Evolutionary conservation across 1,284 basidiomycete genomes (phyloP).

Genomic region (Ustilago esculenta): DNA sequence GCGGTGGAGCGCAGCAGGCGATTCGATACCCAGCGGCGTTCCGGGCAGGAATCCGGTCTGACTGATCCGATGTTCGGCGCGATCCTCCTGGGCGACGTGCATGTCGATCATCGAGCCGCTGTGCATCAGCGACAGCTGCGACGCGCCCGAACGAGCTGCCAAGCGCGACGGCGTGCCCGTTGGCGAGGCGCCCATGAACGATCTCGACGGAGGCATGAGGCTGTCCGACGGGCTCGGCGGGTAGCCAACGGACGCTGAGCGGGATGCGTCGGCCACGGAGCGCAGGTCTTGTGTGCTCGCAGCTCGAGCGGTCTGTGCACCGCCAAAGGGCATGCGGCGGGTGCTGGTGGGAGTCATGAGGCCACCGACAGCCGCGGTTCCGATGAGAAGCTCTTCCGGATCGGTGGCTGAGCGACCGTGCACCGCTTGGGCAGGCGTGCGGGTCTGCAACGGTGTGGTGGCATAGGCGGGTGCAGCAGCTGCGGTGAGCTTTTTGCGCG

Average conservation of each 20-base stretch:
- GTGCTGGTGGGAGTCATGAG: conserved; percentile 17
- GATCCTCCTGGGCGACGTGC: conserved; percentile 66
- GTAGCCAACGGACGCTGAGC: conserved; percentile 33
- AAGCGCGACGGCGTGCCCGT: conserved; percentile 30
- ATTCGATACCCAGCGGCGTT: conserved; percentile 40
- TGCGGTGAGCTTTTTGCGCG: conserved; percentile 39
- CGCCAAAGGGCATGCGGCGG: conserved; percentile 24
- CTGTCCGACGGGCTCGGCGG: conserved; percentile 38
- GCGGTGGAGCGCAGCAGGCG: conserved; percentile 40
- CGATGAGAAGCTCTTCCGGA: conserved; percentile 14
- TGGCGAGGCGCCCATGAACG: conserved; percentile 51
- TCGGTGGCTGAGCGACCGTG: conserved; percentile 21
- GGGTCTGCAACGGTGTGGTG: conserved; percentile 25
- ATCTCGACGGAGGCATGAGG: conserved; percentile 54
- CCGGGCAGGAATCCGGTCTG: conserved; percentile 54
- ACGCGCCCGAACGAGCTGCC: conserved; percentile 38
- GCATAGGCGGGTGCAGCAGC: conserved; percentile 15
- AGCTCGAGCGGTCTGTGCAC: conserved; percentile 45
- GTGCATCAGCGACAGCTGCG: conserved; percentile 65
- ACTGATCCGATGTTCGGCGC: conserved; percentile 48
- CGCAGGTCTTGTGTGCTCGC: conserved; percentile 50
- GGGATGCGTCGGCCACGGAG: conserved; percentile 26
- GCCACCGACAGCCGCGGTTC: background rate
- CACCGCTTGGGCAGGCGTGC: conserved; percentile 12
- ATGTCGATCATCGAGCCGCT: conserved; percentile 69